Percentiles rank a stretch among this genome's conserved stretches.
phyloP scores from a whole-genome alignment of 306 rosid species.

The Prunus campanulata region DNA sequence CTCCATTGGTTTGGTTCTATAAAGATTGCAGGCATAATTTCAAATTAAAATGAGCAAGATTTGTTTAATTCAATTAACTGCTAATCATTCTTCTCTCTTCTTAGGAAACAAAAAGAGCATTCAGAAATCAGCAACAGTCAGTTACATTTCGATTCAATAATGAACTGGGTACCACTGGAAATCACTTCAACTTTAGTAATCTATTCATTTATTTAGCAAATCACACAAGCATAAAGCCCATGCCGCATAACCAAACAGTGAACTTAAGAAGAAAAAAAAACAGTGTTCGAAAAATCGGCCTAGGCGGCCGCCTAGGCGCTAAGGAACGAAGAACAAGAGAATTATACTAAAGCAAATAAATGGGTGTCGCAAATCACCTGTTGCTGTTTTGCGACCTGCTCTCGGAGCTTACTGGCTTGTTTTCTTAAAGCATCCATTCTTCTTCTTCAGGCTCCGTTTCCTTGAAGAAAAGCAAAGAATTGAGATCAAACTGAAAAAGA shows the following conservation, averaged over 20 bases:
- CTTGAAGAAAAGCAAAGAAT: constrained; percentile 1
- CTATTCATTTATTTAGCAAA: not conserved
- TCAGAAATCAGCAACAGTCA: not conserved
- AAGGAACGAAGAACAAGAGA: not conserved
- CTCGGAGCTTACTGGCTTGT: constrained; percentile 85
- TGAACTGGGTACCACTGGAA: not conserved
- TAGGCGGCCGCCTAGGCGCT: too few relatives aligned
- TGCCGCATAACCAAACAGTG: constrained; percentile 5
- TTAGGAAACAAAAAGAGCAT: not conserved
- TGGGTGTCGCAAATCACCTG: constrained; percentile 39
- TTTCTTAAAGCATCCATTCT: constrained; percentile 79
- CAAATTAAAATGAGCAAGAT: not conserved
- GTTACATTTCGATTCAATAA: too few relatives aligned
- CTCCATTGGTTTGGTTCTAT: not conserved
- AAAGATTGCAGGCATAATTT: not conserved
- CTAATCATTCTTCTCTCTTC: not conserved
- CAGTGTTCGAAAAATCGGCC: too few relatives aligned
- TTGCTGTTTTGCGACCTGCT: constrained; percentile 94
- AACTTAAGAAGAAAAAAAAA: not conserved
- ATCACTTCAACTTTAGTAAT: not conserved
- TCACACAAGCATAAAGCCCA: not conserved
- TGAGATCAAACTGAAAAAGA: not conserved
- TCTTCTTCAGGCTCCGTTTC: constrained; percentile 2
- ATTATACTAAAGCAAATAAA: not conserved
- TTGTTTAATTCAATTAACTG: not conserved